Evolutionary conservation across 768 basidiomycete species (phyloP).

Genomic region (Mycena indigotica): DNA sequence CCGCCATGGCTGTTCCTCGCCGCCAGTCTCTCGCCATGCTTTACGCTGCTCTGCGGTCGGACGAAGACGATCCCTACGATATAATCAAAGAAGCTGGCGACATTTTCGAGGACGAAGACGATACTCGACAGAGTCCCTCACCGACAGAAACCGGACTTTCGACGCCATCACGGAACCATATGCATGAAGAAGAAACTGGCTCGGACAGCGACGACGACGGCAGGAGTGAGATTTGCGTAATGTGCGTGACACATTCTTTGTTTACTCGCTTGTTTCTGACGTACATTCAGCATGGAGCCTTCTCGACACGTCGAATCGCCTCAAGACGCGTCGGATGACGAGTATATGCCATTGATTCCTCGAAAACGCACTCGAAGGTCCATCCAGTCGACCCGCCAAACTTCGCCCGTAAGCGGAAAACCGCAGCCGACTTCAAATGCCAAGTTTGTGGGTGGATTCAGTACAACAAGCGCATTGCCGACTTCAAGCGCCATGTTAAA

Average conservation of each 20-base stretch:
- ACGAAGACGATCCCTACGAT: constrained; percentile 13
- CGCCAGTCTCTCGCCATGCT: constrained; percentile 16
- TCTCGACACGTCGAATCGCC: too few species aligned
- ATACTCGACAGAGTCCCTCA: constrained; percentile 2
- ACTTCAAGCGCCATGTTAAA: constrained; percentile 59
- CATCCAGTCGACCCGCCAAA: constrained; percentile 20
- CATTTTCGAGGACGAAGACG: constrained; percentile 18
- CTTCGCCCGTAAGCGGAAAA: constrained; percentile 50
- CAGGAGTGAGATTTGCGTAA: constrained; percentile 2
- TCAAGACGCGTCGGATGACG: too few species aligned
- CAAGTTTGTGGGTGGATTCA: constrained; percentile 52
- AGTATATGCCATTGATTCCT: constrained; percentile 40
- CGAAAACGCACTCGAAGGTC: constrained; percentile 37
- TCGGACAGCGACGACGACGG: too few species aligned
- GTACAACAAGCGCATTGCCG: constrained; percentile 53
- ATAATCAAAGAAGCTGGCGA: constrained; percentile 11
- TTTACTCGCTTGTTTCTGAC: constrained; percentile 1
- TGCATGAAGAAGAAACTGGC: constrained; percentile 19
- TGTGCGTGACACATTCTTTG: constrained; percentile 4
- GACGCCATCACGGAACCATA: background rate
- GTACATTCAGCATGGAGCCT: constrained; percentile 6
- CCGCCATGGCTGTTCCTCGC: constrained; percentile 4
- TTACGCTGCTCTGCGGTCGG: constrained; percentile 10
- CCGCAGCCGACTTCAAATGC: constrained; percentile 41
- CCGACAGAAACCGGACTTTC: too few species aligned